Conservation (phyloP, 495 filamentous ascomycete genomes). For the Cudoniella acicularis region DNA sequence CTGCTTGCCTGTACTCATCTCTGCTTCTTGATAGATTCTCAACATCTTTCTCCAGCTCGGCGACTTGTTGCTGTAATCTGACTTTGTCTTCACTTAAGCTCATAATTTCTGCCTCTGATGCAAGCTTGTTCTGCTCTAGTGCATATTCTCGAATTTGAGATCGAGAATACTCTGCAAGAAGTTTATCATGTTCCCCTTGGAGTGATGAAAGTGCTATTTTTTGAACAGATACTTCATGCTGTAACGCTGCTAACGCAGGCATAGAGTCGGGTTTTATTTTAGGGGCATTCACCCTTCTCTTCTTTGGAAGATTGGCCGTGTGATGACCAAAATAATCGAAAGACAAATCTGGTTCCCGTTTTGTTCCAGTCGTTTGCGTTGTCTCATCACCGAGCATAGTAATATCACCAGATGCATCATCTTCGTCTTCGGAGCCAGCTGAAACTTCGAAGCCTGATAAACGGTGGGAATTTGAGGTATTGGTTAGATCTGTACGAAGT, state of each 20-base stretch:
- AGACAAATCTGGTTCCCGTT: too few relatives aligned
- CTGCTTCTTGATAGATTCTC: slow-evolving; percentile 37
- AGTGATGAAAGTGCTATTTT: slow-evolving; percentile 43
- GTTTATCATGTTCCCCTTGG: slow-evolving; percentile 40
- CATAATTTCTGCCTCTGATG: slow-evolving; percentile 43
- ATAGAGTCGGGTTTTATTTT: too few relatives aligned
- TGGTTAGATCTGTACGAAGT: slow-evolving; percentile 33
- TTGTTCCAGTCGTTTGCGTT: too few relatives aligned
- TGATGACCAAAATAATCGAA: too few relatives aligned
- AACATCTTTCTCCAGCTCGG: slow-evolving; percentile 35
- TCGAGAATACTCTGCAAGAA: slow-evolving; percentile 42
- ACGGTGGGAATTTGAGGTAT: slow-evolving; percentile 12
- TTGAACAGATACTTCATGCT: slow-evolving; percentile 47
- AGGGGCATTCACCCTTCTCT: too few relatives aligned
- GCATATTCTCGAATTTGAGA: slow-evolving; percentile 38
- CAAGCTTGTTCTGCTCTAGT: slow-evolving; percentile 43
- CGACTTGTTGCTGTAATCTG: slow-evolving; percentile 35
- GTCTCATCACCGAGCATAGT: too few relatives aligned
- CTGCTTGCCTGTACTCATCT: slow-evolving; percentile 34
- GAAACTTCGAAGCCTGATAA: too few relatives aligned
- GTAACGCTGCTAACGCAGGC: slow-evolving; percentile 43
- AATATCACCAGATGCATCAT: too few relatives aligned
- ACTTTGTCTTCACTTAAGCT: slow-evolving; percentile 40
- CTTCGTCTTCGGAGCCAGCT: too few relatives aligned
- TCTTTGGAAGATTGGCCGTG: too few relatives aligned